These are phyloP conservation scores for Yamagishiella unicocca DNA, from an alignment of 139 green algal species.

Conservation along the genomic window DNA sequence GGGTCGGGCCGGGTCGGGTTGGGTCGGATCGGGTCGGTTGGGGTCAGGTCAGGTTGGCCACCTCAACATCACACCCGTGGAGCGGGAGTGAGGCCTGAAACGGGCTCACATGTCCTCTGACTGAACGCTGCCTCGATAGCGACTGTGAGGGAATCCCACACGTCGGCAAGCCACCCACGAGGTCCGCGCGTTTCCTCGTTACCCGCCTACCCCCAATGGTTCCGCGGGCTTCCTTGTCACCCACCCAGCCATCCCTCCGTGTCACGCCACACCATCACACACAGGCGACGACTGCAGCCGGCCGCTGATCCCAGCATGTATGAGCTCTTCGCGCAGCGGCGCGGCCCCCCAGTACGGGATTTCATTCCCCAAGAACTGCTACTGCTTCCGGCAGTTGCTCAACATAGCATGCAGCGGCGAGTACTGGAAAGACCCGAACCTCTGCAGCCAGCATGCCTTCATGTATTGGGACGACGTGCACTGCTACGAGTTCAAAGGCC, in stretches of 20 bases:
- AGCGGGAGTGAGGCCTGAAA: not conserved
- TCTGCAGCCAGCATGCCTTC: not conserved
- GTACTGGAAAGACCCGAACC: not conserved
- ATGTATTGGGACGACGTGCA: not conserved
- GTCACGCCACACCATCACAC: not conserved
- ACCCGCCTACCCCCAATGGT: not conserved
- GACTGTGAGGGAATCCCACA: not conserved
- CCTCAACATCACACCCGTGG: not conserved
- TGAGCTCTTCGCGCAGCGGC: not conserved
- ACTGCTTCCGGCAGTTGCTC: conserved; percentile 3
- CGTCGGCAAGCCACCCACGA: not conserved
- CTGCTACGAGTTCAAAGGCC: conserved; percentile 1
- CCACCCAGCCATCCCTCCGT: not conserved
- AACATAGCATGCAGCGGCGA: not conserved
- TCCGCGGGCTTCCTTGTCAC: not conserved
- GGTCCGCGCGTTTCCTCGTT: not conserved
- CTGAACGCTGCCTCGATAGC: not conserved
- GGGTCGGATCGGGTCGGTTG: no score
- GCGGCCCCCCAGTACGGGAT: not conserved
- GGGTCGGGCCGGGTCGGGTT: no score
- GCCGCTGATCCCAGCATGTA: not conserved
- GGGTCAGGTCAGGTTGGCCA: no score
- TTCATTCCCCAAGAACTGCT: not conserved
- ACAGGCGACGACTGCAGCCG: conserved; percentile 1
- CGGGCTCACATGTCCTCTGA: not conserved